Base-by-base conservation (phyloP, 495 filamentous ascomycete species). In the Clohesyomyces aquaticus region DNA sequence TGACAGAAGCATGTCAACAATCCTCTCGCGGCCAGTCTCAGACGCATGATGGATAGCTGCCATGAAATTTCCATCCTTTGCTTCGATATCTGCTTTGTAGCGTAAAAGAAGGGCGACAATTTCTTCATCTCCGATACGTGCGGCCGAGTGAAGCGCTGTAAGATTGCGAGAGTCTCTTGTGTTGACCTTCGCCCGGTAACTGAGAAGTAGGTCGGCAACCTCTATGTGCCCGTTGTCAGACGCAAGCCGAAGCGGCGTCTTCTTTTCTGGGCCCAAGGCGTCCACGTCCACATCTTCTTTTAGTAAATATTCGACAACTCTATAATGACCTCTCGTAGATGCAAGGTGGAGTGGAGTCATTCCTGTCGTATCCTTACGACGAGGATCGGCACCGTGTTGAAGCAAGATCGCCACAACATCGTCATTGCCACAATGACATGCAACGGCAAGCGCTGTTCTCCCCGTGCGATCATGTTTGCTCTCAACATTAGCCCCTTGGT, bases 361-460 rank as follows among this genome's bases (percentile, higher is more conserved):
- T 4, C 73, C 72, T 8, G 63, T 70, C n/a, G 57, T 65, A 63
- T 80, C 79, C 2, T 60, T 52, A 0, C 71, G 65, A 46, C 77
- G 69, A 1, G 78, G 51, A 46, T 69, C 63, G n/a, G 77, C 79
- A 43, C 73, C 71, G 25, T 70, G 70, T 21, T 72, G 70, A 16
- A 82, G 72, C 16, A 82, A 61, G 10, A 79, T 48, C 16, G 69
- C 74, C 4, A 80, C 78, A 19, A 81, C 69, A 26, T 73, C 74
- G 12, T 75, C 74, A 50, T 78, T 77, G 16, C 77, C 80, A 67
- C 78, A 79, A 55, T 81, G 78, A n/a, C 77, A 65, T 47, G 79
- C 79, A 38, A 82, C 78, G 2, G 76, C 70, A 10, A 81, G 74
- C 6, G 79, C 76, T 32, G 74, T 82, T 25, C 77, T 65, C 14